Evolutionary conservation across 306 rosid species (phyloP).

Genomic region (Gastrolobium villosum): DNA sequence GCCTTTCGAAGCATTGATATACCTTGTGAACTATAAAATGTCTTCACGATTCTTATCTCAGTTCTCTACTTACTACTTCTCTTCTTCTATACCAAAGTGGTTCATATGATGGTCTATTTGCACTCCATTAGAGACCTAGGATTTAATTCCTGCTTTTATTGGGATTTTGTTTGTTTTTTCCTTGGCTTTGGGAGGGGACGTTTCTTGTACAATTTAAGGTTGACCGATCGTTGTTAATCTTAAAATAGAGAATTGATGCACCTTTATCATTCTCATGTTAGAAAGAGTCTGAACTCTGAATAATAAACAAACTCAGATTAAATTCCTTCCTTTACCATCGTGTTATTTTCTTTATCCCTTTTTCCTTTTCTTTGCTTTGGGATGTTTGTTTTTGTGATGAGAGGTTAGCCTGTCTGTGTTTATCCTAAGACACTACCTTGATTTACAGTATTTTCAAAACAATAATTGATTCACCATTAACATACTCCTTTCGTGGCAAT

Average conservation of each 20-base stretch:
- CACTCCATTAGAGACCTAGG: background rate
- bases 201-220: background rate
- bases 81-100: background rate
- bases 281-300: slow-evolving; percentile 14
- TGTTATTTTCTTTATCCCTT: background rate
- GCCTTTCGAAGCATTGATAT: slow-evolving; percentile 1
- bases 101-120: slow-evolving; percentile 10
- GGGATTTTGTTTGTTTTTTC: background rate
- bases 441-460: slow-evolving; percentile 10
- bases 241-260: slow-evolving; percentile 19
- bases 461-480: slow-evolving; percentile 8
- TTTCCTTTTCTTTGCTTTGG: background rate
- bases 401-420: background rate
- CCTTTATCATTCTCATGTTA: background rate
- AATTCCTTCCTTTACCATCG: slow-evolving; percentile 7
- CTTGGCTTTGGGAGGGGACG: background rate
- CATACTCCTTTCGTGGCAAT: slow-evolving; percentile 3
- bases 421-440: slow-evolving; percentile 12
- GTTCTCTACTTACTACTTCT: background rate
- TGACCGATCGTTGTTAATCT: background rate
- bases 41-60: background rate
- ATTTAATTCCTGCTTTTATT: slow-evolving; percentile 9
- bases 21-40: slow-evolving; percentile 17
- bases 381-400: background rate
- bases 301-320: background rate